phyloP scores from a whole-genome alignment of 352 stramenopile genomes.

The Phytophthora capsici region DNA sequence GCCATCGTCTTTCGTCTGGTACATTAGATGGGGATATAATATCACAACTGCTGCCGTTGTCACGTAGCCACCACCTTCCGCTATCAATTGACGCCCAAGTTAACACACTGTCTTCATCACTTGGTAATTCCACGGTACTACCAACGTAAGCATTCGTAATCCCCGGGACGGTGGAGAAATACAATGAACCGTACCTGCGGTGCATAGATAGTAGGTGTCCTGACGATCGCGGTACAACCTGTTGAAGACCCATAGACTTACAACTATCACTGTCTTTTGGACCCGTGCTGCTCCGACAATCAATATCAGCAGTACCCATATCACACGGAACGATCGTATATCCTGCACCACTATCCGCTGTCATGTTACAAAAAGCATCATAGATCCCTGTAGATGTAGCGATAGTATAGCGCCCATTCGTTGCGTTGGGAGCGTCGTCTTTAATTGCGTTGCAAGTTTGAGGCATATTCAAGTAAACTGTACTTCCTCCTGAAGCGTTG shows the following conservation, averaged over 20 bases:
- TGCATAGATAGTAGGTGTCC: slow-evolving; percentile 56
- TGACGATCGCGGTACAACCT: slow-evolving; percentile 58
- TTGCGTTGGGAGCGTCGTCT: slow-evolving; percentile 28
- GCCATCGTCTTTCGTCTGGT: slow-evolving; percentile 48
- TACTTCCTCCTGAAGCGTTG: slow-evolving; percentile 25
- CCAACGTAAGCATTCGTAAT: slow-evolving; percentile 53
- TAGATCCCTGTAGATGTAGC: slow-evolving; percentile 49
- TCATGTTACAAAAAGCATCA: slow-evolving; percentile 65
- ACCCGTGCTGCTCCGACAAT: slow-evolving; percentile 39
- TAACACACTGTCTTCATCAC: slow-evolving; percentile 46
- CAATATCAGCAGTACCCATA: slow-evolving; percentile 33
- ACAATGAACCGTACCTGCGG: slow-evolving; percentile 50
- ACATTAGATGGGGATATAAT: slow-evolving; percentile 17
- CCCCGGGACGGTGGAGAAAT: slow-evolving; percentile 59
- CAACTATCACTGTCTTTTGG: slow-evolving; percentile 56
- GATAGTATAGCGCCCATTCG: slow-evolving; percentile 51
- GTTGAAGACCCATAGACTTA: slow-evolving; percentile 54
- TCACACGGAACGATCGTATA: slow-evolving; percentile 66
- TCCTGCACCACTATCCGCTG: slow-evolving; percentile 48
- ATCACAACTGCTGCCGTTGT: slow-evolving; percentile 44
- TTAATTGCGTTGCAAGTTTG: slow-evolving; percentile 65
- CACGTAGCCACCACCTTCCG: slow-evolving; percentile 68
- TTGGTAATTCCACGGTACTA: slow-evolving; percentile 45
- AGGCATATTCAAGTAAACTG: slow-evolving; percentile 64
- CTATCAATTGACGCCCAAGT: slow-evolving; percentile 60